Base-by-base conservation (phyloP, 768 basidiomycete genomes). In the Clathrus columnatus region DNA sequence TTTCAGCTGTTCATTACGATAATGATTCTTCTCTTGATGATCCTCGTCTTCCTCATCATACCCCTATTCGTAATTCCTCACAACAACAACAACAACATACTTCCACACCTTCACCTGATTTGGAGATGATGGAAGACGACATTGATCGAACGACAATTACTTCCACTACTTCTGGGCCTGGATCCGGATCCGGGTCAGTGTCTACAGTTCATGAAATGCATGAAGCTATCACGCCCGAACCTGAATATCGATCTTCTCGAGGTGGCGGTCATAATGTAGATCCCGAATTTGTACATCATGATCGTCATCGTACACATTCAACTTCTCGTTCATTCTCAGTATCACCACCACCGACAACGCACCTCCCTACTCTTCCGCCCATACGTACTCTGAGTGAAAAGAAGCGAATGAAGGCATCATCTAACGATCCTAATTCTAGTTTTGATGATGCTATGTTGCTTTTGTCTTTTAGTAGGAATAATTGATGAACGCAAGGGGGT, bases 211-310 rank as follows among this genome's bases (percentile, higher is more conserved):
- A 48, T 7, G 24, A 44, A 5, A 30, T 47, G 28, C 54, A 55
- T 30, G 54, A 55, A 45, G 54, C 54, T 14, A 47, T 55, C 20
- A 55, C 54, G 7, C 54, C 54, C 2, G 54, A 55, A 18, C 54
- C 54, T n/a, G 45, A 47, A 2, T 16, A 21, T 18, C 16, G 21
- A 47, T 14, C 4, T 23, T 2, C 11, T 7, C 6, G 16, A 14
- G 36, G 36, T 36, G 14, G 36, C 14, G 30, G 30, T 6, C n/a
- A 36, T 36, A 14, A 11, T 14, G 36, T n/a, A 2, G 36, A 36
- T n/a, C n/a, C n/a, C n/a, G n/a, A n/a, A n/a, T n/a, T n/a, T n/a
- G n/a, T n/a, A n/a, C n/a, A n/a, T n/a, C n/a, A n/a, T n/a, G n/a
- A n/a, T n/a, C n/a, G n/a, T n/a, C n/a, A n/a, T n/a, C n/a, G n/a